phyloP scores from a whole-genome alignment of 305 asterid species.

The Rubia peregrina region DNA sequence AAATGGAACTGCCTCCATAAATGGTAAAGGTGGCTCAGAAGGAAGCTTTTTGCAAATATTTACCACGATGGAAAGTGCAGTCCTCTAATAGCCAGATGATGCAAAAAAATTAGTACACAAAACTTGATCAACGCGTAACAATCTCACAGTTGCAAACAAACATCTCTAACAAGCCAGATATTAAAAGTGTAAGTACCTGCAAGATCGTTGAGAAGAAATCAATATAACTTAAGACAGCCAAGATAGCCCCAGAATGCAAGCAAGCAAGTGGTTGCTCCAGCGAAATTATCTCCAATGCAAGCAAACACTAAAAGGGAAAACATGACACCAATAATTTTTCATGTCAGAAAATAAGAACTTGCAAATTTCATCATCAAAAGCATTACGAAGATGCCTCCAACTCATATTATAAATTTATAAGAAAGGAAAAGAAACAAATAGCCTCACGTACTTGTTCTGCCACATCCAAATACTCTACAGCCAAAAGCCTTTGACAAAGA shows the following conservation, averaged over 20 bases:
- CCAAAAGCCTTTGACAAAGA: constrained; percentile 73
- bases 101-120: constrained; percentile 17
- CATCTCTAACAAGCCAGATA: constrained; percentile 1
- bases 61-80: constrained; percentile 83
- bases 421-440: not conserved
- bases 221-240: constrained; percentile 76
- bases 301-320: constrained; percentile 63
- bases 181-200: constrained; percentile 48
- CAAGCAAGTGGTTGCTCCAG: constrained; percentile 89
- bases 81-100: constrained; percentile 48
- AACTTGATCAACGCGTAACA: not conserved
- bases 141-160: not conserved
- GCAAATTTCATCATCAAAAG: not conserved
- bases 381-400: not conserved
- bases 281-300: constrained; percentile 86
- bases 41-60: constrained; percentile 82
- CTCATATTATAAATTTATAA: not conserved
- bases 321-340: constrained; percentile 16
- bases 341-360: constrained; percentile 4
- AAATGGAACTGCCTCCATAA: constrained; percentile 89
- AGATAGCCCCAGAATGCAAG: constrained; percentile 86
- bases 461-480: constrained; percentile 81
- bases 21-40: constrained; percentile 54
- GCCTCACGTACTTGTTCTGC: constrained; percentile 83
- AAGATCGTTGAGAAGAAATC: constrained; percentile 91